phyloP scores from a whole-genome alignment of 179 eudicot species.

The Carnegiea gigantea region DNA sequence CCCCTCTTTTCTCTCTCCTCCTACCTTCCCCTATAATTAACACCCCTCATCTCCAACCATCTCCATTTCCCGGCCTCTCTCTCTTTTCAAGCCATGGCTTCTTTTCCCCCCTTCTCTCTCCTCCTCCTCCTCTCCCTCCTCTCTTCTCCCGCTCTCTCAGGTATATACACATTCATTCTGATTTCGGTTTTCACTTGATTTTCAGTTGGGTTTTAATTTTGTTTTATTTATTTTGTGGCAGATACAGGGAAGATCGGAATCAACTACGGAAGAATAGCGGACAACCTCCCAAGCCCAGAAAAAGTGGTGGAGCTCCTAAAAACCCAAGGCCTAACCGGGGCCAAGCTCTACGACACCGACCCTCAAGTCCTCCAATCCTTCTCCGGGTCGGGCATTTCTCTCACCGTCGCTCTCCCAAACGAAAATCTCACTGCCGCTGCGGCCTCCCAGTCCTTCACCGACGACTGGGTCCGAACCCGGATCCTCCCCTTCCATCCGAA shows the following conservation, averaged over 20 bases:
- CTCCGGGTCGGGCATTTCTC: constrained; percentile 46
- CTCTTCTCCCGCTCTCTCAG: not conserved
- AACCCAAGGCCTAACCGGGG: constrained; percentile 45
- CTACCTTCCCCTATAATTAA: not conserved
- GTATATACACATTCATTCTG: not conserved
- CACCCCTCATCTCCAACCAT: not conserved
- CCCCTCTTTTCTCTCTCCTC: not conserved
- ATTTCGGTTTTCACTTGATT: not conserved
- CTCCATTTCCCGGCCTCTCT: too few relatives aligned
- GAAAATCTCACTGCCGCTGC: constrained; percentile 67
- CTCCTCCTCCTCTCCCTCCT: constrained; percentile 4
- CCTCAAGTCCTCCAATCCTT: constrained; percentile 60
- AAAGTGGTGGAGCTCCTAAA: constrained; percentile 71
- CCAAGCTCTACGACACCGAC: constrained; percentile 75
- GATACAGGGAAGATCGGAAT: constrained; percentile 54
- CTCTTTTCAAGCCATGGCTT: constrained; percentile 19
- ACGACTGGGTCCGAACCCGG: constrained; percentile 61
- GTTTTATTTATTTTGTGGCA: not conserved
- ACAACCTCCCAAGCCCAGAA: constrained; percentile 62
- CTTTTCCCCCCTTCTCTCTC: constrained; percentile 2
- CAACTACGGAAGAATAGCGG: constrained; percentile 76
- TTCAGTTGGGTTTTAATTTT: not conserved
- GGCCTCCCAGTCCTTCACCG: constrained; percentile 52
- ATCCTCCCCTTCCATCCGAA: constrained; percentile 32
- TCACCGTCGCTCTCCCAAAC: constrained; percentile 74